Conservation (phyloP, 176 grass and related monocot genomes). For the Poa pratensis region DNA sequence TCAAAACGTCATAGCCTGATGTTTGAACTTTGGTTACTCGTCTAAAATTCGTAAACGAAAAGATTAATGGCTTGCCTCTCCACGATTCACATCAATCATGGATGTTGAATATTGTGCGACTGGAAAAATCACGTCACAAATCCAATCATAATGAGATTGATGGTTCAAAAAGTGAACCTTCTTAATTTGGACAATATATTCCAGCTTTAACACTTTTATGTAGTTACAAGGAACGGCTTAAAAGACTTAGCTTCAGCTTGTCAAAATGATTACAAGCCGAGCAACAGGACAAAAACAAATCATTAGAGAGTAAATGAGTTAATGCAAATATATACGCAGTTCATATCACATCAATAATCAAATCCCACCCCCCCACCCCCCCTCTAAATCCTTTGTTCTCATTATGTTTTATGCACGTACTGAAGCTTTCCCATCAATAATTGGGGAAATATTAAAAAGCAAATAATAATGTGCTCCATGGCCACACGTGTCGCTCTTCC, state of each 20-base stretch:
- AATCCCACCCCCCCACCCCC: too few species aligned
- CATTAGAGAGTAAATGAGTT: background rate
- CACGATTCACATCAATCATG: background rate
- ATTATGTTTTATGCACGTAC: background rate
- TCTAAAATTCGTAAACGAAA: too few species aligned
- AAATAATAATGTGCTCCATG: background rate
- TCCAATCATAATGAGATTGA: background rate
- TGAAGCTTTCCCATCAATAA: constrained; percentile 19
- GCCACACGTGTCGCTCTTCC: constrained; percentile 23
- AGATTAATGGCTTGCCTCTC: background rate
- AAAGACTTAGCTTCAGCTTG: background rate
- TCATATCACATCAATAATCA: constrained; percentile 33
- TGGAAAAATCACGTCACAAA: background rate
- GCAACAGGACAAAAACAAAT: background rate
- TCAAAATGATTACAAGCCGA: constrained; percentile 5
- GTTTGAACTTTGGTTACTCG: too few species aligned
- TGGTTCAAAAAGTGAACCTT: background rate
- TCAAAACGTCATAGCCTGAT: too few species aligned
- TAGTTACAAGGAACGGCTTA: background rate
- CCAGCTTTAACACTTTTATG: background rate
- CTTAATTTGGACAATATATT: background rate
- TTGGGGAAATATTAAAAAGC: background rate
- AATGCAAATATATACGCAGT: constrained; percentile 5
- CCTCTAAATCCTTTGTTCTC: constrained; percentile 14
- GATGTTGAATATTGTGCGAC: background rate